These are phyloP conservation scores for Zygoascus biomembranicola DNA, from an alignment of 805 yeast genomes.

Conservation along the genomic window DNA sequence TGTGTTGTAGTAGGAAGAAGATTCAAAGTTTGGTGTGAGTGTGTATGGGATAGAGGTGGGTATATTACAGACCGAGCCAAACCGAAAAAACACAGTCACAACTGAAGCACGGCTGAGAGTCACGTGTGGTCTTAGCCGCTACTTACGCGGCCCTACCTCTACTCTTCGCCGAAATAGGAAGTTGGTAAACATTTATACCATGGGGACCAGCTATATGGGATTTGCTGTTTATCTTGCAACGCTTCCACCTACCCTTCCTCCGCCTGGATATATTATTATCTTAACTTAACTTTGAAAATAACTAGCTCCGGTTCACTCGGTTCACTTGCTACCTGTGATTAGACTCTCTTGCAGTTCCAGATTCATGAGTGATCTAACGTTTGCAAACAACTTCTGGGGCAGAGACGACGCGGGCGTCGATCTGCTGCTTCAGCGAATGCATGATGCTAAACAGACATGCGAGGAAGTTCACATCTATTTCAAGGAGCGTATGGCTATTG, in stretches of 20 bases:
- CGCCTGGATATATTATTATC: background rate
- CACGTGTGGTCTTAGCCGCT: background rate
- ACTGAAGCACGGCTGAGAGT: background rate
- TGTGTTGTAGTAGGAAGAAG: background rate
- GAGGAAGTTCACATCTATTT: conserved; percentile 43
- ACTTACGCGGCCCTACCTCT: background rate
- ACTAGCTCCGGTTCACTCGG: background rate
- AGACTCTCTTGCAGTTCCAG: background rate
- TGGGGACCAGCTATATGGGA: background rate
- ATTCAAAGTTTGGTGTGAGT: conserved; percentile 1
- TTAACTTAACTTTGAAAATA: background rate
- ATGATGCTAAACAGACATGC: conserved; percentile 50
- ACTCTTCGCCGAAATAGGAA: background rate
- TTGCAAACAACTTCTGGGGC: conserved; percentile 41
- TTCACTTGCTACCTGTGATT: background rate
- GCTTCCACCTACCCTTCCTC: background rate
- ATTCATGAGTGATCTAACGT: conserved; percentile 10
- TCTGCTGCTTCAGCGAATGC: conserved; percentile 47
- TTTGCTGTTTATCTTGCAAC: background rate
- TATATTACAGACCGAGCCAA: conserved; percentile 2
- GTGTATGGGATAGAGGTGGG: conserved; percentile 1
- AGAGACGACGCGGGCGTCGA: conserved; percentile 52
- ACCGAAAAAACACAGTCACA: conserved; percentile 4
- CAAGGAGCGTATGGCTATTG: conserved; percentile 50
- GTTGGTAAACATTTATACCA: background rate